Base-by-base conservation (phyloP, 2,329 filamentous ascomycete species). In the Aspergillus cejpii region DNA sequence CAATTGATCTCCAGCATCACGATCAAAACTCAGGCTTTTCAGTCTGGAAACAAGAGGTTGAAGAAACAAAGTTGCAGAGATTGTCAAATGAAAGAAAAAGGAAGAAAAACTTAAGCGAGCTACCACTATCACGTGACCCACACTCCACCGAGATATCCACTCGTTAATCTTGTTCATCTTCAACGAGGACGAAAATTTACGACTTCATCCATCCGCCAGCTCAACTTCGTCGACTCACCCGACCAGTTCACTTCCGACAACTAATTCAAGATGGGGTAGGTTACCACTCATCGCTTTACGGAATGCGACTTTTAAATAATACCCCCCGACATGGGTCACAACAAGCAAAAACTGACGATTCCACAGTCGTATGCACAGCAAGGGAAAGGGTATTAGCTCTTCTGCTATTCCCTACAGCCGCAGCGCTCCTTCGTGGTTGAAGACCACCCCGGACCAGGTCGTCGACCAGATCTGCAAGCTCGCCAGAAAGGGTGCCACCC, bases 391-490 rank as follows among this genome's bases (percentile, higher is more conserved):
- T 76, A 98, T 98, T 77, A 89, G 88, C 61, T 76, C 87, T 77
- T 95, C 88, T 55, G 88, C 92, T 67, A 77, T 97, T 75, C 92
- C 94, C 70, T 98, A 97, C 84, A 95, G 88, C 62, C 91, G 92
- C 78, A 83, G 81, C 64, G 73, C 89, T 57, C 91, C 92, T 53
- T 81, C 90, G 62, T 98, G 92, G 92, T 80, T 97, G 75, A 98
- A 98, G 86, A 94, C 88, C 77, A 95, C 89, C 64, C 90, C 92
- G 70, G 89, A 96, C 67, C 88, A 94, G 79, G 89, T 98, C 73
- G 88, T 95, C 65, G 92, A 98, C 72, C 90, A 97, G 59, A 98
- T 98, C 78, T 90, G 86, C 79, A 94, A 94, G 81, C 86, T 97
- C 72, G 92, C 92, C 70, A 90, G 87, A 79, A 97, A 97, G 86